A percentile compares a stretch with the other conserved stretches of the same genome.
These are phyloP conservation scores for Bacterosira constricta DNA, from an alignment of 108 stramenopile species.

Conservation along the genomic window DNA sequence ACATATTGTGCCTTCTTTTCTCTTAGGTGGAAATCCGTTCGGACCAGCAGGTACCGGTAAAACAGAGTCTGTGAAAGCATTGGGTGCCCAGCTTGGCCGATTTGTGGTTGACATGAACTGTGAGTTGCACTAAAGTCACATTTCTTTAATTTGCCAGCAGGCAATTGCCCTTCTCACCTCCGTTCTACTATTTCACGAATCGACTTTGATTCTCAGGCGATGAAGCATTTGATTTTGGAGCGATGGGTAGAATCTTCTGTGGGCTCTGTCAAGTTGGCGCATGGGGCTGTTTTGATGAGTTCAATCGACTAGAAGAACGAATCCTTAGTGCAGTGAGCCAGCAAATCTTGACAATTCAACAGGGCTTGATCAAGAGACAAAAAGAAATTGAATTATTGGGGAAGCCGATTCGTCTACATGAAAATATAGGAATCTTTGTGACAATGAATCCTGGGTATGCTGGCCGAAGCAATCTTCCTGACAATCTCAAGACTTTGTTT, in stretches of 20 bases:
- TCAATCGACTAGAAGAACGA: slow-evolving; percentile 97
- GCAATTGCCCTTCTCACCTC: neutral
- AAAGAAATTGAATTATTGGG: slow-evolving; percentile 79
- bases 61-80: slow-evolving; percentile 97
- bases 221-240: slow-evolving; percentile 96
- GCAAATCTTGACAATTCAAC: slow-evolving; percentile 96
- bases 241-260: slow-evolving; percentile 97
- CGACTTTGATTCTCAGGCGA: slow-evolving; percentile 50
- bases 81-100: slow-evolving; percentile 95
- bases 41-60: slow-evolving; percentile 99
- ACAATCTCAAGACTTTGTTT: slow-evolving; percentile 98
- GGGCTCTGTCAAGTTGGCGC: slow-evolving; percentile 98
- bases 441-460: slow-evolving; percentile 99
- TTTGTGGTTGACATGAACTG: slow-evolving; percentile 99
- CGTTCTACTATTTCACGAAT: neutral
- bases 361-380: slow-evolving; percentile 77
- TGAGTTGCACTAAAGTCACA: slow-evolving; percentile 17
- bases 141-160: neutral
- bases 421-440: slow-evolving; percentile 97
- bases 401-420: slow-evolving; percentile 77
- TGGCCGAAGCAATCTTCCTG: slow-evolving; percentile 98
- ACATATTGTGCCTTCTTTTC: neutral
- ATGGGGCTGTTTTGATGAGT: slow-evolving; percentile 98
- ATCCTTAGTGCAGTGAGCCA: slow-evolving; percentile 97
- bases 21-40: slow-evolving; percentile 88